Evolutionary conservation across 257 asterid species (phyloP).

Genomic region (Solanum commersonii): DNA sequence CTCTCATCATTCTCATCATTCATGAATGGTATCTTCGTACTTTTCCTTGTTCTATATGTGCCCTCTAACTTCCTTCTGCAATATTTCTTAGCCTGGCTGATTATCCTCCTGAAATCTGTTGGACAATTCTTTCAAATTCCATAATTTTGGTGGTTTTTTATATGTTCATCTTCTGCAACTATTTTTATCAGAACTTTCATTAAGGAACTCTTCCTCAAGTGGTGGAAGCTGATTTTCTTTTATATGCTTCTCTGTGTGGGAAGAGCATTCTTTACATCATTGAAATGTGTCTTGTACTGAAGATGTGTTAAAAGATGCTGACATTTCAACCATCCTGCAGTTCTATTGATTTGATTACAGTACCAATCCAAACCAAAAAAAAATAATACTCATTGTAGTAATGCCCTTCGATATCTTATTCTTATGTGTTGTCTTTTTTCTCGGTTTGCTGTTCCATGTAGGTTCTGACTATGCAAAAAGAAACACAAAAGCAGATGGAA

Average conservation of each 20-base stretch:
- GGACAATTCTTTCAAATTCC: not conserved
- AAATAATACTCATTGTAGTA: not conserved
- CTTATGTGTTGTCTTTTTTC: not conserved
- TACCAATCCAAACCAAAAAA: not conserved
- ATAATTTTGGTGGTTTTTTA: not conserved
- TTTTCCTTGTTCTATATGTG: not conserved
- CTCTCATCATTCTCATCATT: not conserved
- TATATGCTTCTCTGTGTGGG: not conserved
- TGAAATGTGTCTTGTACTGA: not conserved
- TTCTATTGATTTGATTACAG: not conserved
- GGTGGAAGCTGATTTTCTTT: not conserved
- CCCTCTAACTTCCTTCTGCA: not conserved
- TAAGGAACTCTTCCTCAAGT: not conserved
- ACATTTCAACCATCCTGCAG: not conserved
- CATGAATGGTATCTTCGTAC: not conserved
- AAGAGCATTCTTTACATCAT: not conserved
- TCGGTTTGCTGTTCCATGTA: conserved; percentile 10
- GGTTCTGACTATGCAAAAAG: conserved; percentile 54
- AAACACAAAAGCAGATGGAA: conserved; percentile 66
- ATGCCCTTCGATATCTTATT: not conserved
- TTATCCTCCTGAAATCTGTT: not conserved
- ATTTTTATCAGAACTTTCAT: not conserved
- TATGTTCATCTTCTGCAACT: not conserved
- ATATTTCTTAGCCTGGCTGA: not conserved
- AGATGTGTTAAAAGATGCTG: not conserved